Evolutionary conservation across 176 grass and related monocot genomes (phyloP), one percentile per base, ranked within the genome.

Genomic region (Pontederia crassipes): DNA sequence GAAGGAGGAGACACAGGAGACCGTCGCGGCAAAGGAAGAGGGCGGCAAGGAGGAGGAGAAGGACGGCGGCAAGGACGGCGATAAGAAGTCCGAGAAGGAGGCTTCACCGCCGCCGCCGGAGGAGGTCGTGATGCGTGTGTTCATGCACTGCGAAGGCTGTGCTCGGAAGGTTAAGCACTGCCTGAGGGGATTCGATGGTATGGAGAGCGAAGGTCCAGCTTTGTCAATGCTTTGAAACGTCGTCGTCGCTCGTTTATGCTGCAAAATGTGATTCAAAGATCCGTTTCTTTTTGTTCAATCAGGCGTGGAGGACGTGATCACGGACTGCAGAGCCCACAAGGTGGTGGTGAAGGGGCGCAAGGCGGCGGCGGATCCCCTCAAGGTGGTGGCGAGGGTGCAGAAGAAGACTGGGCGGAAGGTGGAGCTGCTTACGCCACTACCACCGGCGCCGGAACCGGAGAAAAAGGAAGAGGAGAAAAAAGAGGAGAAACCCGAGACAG

Each of bases 61-160:
- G 9, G 24, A 59, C 1, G 57, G 29, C 12, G 24, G 24, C 20
- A 28, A 28, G 11, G 58, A 32, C 11, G 58, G 24, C 17, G 55
- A 57, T 7, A 57, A 57, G 55, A 57, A 60, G 58, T 14, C 11
- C 26, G 58, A 60, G 13, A 28, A 60, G 13, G 32, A 40, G 6
- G 48, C 52, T 1, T 10, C 71, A 12, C 48, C 13, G 10, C 70
- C 6, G 17, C 32, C 15, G 11, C 17, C 61, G 8, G 55, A 77
- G 2, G 61, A 71, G 59, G 51, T 80, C 59, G 83, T 83, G 54
- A 65, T 90, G 18, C 76, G 69, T 29, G 79, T 67, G 54, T 62
- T 58, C 0, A 72, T 90, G 76, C 83, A 90, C 75, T 90, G 83
- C 58, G 79, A 78, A 17, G 83, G 73, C 20, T 90, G 83, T 54